Conservation (phyloP, 2,329 filamentous ascomycete species). For the Diatrype stigma region DNA sequence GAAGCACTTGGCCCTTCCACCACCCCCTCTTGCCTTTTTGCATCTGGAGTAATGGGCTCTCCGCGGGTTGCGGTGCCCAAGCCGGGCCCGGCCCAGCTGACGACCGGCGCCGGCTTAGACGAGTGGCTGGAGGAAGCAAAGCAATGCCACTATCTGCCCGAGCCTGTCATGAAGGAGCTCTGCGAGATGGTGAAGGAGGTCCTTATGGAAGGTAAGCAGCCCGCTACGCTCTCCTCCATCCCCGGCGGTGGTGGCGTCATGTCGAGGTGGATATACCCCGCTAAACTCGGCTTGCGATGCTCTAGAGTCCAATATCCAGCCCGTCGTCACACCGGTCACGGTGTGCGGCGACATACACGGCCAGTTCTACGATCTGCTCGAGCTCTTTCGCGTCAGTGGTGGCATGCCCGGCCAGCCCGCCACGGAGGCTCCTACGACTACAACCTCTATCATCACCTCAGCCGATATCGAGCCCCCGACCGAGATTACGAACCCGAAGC, state of each 20-base stretch:
- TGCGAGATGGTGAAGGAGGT: conserved; percentile 99
- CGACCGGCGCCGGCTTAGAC: conserved; percentile 79
- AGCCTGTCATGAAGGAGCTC: conserved; percentile 95
- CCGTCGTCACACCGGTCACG: conserved; percentile 93
- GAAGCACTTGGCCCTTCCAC: too few relatives aligned
- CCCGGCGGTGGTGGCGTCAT: not conserved
- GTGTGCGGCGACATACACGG: conserved; percentile 98
- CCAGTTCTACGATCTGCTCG: conserved; percentile 96
- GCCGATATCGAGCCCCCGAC: conserved; percentile 89
- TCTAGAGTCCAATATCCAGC: conserved; percentile 95
- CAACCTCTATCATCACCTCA: conserved; percentile 75
- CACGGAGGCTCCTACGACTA: conserved; percentile 63
- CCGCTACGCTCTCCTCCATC: conserved; percentile 1
- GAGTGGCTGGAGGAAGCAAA: conserved; percentile 97
- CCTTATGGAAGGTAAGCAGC: conserved; percentile 93
- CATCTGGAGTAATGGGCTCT: conserved; percentile 16
- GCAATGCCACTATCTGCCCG: conserved; percentile 94
- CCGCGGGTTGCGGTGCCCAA: conserved; percentile 62
- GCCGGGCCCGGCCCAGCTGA: conserved; percentile 83
- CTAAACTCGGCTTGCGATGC: not conserved
- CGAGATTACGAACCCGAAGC: conserved; percentile 81
- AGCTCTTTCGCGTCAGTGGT: conserved; percentile 93
- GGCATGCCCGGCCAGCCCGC: conserved; percentile 88
- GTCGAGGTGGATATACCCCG: not conserved
- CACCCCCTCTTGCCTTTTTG: not conserved